Base-by-base conservation (phyloP, 345 rosid genomes). In the Eucalyptus camaldulensis region DNA sequence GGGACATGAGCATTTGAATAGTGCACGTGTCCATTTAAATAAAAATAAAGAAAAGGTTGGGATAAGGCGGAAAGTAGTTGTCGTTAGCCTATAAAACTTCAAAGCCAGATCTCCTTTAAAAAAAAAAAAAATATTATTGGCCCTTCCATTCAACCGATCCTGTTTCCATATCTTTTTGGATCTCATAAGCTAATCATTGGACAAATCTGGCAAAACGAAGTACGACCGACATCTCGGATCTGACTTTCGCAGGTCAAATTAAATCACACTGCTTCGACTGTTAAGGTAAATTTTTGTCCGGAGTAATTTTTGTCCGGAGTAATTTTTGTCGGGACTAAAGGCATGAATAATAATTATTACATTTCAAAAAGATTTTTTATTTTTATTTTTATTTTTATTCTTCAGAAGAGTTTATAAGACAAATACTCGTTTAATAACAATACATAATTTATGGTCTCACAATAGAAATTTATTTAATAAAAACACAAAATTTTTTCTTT, bases 371-470 rank as follows among this genome's bases (percentile, higher is more conserved):
- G 1, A 17, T 5, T 5, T 13, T 10, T 15, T 15, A 17, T 5
- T 5, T 13, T 10, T 15, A 6, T 19, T 53, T 53, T 53, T 17
- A 1, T 3, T 51, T 17, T 7, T 8, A 53, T 53, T 19, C 1
- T 53, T 53, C 1, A 0, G 0, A 53, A 53, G 0, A 19, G 0
- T 53, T 8, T 53, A 3, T 8, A 0, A 53, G 2, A 1, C 8
- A 53, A 53, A 8, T 19, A 19, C 0, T 5, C 4, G 2, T 53
- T 3, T 53, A 1, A 53, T 21, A 53, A 8, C 0, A 8, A 53
- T 0, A 53, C 2, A 8, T 53, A 53, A 8, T 53, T 21, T 53
- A 0, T 53, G 0, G 0, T 53, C 0, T 53, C 5, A 21, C 0
- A 53, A 53, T 53, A 21, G 0, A 53, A 53, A 19, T 4, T 53